Evolutionary conservation across 768 basidiomycete species (phyloP), one percentile per base, ranked within the genome.

Genomic region (Amanita pseudoporphyria): DNA sequence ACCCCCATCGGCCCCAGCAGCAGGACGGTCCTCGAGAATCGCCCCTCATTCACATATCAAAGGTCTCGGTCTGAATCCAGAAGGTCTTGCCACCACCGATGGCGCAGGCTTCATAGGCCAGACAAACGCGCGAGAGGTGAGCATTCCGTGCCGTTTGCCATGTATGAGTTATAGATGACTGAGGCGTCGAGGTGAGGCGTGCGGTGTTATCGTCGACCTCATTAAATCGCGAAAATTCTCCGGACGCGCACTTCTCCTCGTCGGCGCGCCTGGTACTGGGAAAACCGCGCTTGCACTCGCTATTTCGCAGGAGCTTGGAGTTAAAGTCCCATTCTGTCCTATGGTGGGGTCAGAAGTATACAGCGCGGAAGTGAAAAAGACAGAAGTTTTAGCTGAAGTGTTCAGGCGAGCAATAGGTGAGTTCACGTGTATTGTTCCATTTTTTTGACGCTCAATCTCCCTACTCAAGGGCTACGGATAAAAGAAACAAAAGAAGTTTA

Each of bases 401-500:
- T 98, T 98, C 67, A 76, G 95, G 51, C 72, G 96, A 57, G 94
- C 96, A 10, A 99, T 99, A 53, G 95, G 94, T 92, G 61, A 62
- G 86, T 73, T 14, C 41, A 52, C 47, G 47, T 40, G 55, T 45
- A 53, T 58, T 47, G 33, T 18, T 28, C n/a, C 14, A 26, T 14
- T n/a, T 47, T 35, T 12, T 22, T 5, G 21, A 14, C 30, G 22
- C 32, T 13, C 22, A 9, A 43, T 30, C 2, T 24, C 2, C 21
- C 19, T 16, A 6, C 24, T 10, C 10, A 62, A 94, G 94, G 95
- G 41, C 77, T 98, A 32, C 82, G 95, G 63, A 96, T 98, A 73
- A 98, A 98, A 67, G 96, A 98, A 67, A 97, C 94, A 5, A 98
- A 99, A 64, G 92, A 96, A 61, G 93, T 98, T 6, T 98, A 94